Base-by-base conservation (phyloP, 768 basidiomycete genomes). In the Suillus hirtellus region DNA sequence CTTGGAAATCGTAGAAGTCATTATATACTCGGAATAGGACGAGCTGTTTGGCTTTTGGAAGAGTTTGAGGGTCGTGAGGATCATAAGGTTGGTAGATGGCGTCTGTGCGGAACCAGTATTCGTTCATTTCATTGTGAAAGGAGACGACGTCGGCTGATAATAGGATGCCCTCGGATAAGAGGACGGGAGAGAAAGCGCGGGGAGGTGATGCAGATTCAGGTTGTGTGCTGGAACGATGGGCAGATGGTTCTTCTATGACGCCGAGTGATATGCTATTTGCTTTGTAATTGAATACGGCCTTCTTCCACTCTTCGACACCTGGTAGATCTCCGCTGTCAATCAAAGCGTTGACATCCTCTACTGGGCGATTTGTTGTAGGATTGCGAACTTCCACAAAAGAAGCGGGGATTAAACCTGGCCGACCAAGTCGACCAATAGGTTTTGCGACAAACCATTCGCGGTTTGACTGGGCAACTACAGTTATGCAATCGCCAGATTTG, bases 381-480 rank as follows among this genome's bases (percentile, higher is more conserved):
- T 99, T 96, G 63, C 95, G 92, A 55, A 99, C 90, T 76, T 99
- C 90, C 68, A 99, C 96, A 74, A 99, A 99, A 1, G 96, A 88
- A 59, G 95, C 96, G 7, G 97, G 97, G 63, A 99, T 99, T 63
- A 99, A 84, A 59, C 97, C 97, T 0, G 97, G 97, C 60, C 96
- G 90, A 37, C 97, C 96, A 21, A 99, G 85, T 61, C 87, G 84
- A 46, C 95, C 95, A 70, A 99, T 99, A 14, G 96, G 95, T 77
- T 99, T 99, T 34, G 97, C 97, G 55, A 99, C 97, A 75, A 98
- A 99, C 97, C 97, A 99, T 75, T 99, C 97, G 67, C 95, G 93
- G 72, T 99, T 99, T n/a, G 96, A 98, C 75, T 99, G 97, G 0
- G 97, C 97, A 62, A 99, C 97, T 64, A 99, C 94, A 19, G 96